Evolutionary conservation across 768 basidiomycete genomes (phyloP), one percentile per base, ranked within the genome.

Genomic region (Tulasnella calospora): DNA sequence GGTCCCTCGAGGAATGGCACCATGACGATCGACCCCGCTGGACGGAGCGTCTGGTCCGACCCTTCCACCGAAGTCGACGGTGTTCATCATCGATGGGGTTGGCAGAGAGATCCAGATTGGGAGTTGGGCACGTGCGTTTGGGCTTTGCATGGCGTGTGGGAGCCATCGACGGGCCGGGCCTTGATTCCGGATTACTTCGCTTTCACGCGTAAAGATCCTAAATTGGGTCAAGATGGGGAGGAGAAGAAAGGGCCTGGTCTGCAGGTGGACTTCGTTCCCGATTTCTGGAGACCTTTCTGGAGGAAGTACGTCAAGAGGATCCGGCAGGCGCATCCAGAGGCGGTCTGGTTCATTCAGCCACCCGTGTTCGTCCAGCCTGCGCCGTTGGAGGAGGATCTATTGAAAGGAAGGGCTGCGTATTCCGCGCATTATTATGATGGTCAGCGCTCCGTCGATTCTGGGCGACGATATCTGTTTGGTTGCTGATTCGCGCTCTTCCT

Each of bases 361-460:
- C 94, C 96, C 8, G 95, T 99, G 0, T 98, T 98, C 82, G 91
- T 90, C 0, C 85, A 86, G 1, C 97, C 96, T 0, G 95, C 96
- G 0, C 81, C 84, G 33, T 83, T 90, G 0, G 84, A 89, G 21
- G 87, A 88, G 10, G 87, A 88, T 33, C 87, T 88, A 9, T 84
- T 91, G 19, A 84, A 90, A 23, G 87, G 89, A 19, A 91, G 96
- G 1, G 90, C 92, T 2, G 91, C 88, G 41, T 92, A 94, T 80
- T 91, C 92, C 5, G 87, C 91, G 0, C 97, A 99, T 83, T 99
- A 95, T 83, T 99, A 98, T 82, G 96, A 99, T 81, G 96, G 76
- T 77, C 2, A 3, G 47, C 10, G 19, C 5, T 38, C 38, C 44
- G 5, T 15, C 2, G 5, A 67, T 69, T 23, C 21, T 19, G 30